These are phyloP conservation scores for Zychaea mexicana DNA, from an alignment of 371 early-diverging fungal species.

Conservation along the genomic window DNA sequence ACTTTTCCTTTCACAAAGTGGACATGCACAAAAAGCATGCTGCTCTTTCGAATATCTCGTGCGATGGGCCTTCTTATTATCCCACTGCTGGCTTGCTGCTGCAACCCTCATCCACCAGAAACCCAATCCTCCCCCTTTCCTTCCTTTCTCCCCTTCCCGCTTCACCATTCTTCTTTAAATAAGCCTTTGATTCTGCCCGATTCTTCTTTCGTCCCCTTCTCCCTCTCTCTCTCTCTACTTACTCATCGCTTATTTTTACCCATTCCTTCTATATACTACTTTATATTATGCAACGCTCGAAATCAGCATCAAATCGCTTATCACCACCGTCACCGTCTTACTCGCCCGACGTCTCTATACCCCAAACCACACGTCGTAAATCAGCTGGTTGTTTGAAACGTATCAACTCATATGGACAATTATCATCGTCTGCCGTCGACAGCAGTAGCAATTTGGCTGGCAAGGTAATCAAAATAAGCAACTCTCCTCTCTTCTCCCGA, in stretches of 20 bases:
- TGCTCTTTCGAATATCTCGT: background rate
- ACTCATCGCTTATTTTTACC: no score
- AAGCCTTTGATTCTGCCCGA: no score
- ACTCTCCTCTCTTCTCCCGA: background rate
- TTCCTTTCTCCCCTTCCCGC: background rate
- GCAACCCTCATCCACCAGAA: background rate
- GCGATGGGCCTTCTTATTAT: conserved; percentile 2
- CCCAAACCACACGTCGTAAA: background rate
- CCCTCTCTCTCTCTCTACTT: no score
- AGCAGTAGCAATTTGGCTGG: background rate
- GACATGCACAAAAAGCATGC: conserved; percentile 2
- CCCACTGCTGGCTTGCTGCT: background rate
- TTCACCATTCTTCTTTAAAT: background rate
- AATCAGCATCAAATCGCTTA: conserved; percentile 27
- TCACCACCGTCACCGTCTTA: background rate
- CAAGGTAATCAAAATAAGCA: background rate
- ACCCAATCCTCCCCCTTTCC: background rate
- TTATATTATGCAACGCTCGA: conserved; percentile 41
- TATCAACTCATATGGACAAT: conserved; percentile 1
- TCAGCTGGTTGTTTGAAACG: conserved; percentile 22
- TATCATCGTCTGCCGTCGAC: background rate
- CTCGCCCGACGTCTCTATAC: background rate
- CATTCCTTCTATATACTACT: no score
- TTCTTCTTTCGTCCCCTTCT: conserved; percentile 10
- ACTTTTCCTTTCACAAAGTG: background rate